Conservation (phyloP, 169 alveolate species). For the Blepharisma undulans region DNA sequence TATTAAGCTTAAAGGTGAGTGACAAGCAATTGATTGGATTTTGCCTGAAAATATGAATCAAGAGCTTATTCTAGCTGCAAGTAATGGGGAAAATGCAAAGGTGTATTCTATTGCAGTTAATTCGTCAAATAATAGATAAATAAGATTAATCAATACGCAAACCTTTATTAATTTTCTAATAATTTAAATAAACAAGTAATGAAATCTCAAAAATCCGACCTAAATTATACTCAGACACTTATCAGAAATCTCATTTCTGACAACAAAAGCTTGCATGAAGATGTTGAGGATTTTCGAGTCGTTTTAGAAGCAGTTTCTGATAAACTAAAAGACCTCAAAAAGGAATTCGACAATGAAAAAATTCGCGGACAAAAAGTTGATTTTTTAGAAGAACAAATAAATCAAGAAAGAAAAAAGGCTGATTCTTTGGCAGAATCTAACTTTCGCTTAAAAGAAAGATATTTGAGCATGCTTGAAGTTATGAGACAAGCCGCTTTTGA, state of each 20-base stretch:
- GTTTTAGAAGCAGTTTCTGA: background rate
- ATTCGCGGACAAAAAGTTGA: background rate
- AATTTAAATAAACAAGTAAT: background rate
- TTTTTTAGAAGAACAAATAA: background rate
- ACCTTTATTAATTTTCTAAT: no score
- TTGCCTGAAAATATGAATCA: slow-evolving; percentile 18
- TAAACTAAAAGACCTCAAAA: slow-evolving; percentile 5
- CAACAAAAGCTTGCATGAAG: slow-evolving; percentile 44
- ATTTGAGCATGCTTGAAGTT: background rate
- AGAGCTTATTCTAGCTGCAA: background rate
- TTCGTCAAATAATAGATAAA: background rate
- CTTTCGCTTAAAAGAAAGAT: slow-evolving; percentile 8
- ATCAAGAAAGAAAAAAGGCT: background rate
- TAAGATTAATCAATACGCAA: no score
- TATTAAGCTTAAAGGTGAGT: background rate
- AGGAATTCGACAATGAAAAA: slow-evolving; percentile 32
- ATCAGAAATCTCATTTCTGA: slow-evolving; percentile 10
- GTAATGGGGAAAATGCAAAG: background rate
- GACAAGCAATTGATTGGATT: slow-evolving; percentile 33
- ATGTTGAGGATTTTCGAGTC: slow-evolving; percentile 24
- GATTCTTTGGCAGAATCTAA: background rate
- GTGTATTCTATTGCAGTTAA: background rate
- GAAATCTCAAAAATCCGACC: slow-evolving; percentile 5
- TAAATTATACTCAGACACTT: background rate
- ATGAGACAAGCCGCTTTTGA: slow-evolving; percentile 31